Evolutionary conservation across 1,284 basidiomycete genomes (phyloP).

Genomic region (Naganishia sp.): DNA sequence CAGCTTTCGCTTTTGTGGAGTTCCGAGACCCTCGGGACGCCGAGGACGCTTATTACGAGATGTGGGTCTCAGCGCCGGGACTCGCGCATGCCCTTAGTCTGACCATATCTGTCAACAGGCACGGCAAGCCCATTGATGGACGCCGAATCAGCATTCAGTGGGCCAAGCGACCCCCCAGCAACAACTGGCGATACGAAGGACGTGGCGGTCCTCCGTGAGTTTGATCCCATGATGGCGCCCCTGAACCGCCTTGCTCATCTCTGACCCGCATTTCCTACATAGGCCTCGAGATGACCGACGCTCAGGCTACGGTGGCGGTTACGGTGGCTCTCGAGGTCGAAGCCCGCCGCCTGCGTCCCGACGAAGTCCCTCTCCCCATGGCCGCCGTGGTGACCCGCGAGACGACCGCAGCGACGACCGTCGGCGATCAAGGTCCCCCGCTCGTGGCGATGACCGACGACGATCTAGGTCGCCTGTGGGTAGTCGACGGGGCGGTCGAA

Average conservation of each 20-base stretch:
- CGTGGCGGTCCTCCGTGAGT: slow-evolving; percentile 22
- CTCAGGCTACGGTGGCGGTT: not conserved
- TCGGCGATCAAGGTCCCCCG: not conserved
- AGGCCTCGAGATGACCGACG: slow-evolving; percentile 21
- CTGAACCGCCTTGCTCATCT: not conserved
- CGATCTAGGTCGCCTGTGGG: slow-evolving; percentile 25
- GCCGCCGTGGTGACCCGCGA: slow-evolving; percentile 8
- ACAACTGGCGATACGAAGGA: slow-evolving; percentile 28
- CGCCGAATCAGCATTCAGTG: slow-evolving; percentile 80
- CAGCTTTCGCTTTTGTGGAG: slow-evolving; percentile 88
- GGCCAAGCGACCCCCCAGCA: slow-evolving; percentile 58
- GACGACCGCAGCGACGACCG: slow-evolving; percentile 10
- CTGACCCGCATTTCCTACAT: not conserved
- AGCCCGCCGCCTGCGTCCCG: slow-evolving; percentile 5
- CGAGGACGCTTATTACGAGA: slow-evolving; percentile 85
- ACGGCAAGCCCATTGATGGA: slow-evolving; percentile 79
- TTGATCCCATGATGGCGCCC: not conserved
- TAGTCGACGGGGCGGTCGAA: slow-evolving; percentile 25
- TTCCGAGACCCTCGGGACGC: slow-evolving; percentile 79
- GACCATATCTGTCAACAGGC: slow-evolving; percentile 59
- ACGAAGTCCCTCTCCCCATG: slow-evolving; percentile 4
- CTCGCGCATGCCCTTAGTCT: not conserved
- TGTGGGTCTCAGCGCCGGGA: slow-evolving; percentile 60
- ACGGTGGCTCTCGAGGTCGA: slow-evolving; percentile 4
- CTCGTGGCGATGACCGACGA: slow-evolving; percentile 1